Conservation (phyloP, 164 flowering plant species). For the Echeveria elegans region DNA sequence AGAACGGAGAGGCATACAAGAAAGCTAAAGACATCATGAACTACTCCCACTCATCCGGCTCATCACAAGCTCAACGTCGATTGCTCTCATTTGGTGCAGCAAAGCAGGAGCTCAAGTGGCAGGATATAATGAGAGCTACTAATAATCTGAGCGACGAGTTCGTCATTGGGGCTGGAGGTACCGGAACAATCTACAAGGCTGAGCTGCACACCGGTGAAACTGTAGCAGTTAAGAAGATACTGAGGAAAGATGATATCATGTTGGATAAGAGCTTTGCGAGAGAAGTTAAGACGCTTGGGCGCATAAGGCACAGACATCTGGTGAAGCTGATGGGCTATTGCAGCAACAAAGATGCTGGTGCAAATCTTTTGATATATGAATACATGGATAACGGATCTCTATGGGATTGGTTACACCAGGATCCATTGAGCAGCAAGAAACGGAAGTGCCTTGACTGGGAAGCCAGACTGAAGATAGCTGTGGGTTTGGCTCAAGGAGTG, state of each 20-base stretch:
- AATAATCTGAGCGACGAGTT: conserved; percentile 63
- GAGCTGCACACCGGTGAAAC: conserved; percentile 55
- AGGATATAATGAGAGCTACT: conserved; percentile 85
- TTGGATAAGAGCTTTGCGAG: conserved; percentile 66
- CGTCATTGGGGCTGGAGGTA: conserved; percentile 86
- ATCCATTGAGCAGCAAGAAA: conserved; percentile 31
- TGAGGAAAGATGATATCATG: conserved; percentile 51
- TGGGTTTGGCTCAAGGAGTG: conserved; percentile 82
- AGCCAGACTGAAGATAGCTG: conserved; percentile 53
- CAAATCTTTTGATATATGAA: conserved; percentile 72
- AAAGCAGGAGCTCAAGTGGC: conserved; percentile 61
- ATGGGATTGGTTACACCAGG: conserved; percentile 87
- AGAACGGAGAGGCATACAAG: conserved; percentile 23
- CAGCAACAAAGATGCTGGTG: conserved; percentile 35
- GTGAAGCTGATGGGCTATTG: conserved; percentile 81
- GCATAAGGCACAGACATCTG: conserved; percentile 87
- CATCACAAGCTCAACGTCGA: conserved; percentile 47
- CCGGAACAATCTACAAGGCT: conserved; percentile 77
- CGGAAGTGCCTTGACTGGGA: conserved; percentile 65
- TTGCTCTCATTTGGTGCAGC: conserved; percentile 27
- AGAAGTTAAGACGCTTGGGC: conserved; percentile 78
- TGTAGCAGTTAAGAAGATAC: conserved; percentile 83
- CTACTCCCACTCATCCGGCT: conserved; percentile 46
- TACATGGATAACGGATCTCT: conserved; percentile 95
- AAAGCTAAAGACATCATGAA: conserved; percentile 27